These are phyloP conservation scores for Pyrenochaeta sp. DNA, from an alignment of 2,329 filamentous ascomycete species.

Conservation along the genomic window DNA sequence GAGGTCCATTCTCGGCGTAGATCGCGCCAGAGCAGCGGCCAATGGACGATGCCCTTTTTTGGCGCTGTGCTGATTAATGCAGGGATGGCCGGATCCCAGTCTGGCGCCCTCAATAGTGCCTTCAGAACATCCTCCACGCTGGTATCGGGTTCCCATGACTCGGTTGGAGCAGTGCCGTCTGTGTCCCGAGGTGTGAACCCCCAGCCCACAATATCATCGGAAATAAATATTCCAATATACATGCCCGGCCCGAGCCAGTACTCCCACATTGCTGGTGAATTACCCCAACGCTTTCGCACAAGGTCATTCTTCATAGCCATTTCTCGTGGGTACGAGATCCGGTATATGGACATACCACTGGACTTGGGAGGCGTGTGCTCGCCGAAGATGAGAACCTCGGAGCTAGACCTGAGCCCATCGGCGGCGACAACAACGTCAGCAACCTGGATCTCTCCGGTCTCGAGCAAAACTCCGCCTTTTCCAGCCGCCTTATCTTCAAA, in stretches of 20 bases:
- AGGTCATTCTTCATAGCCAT: constrained; percentile 1
- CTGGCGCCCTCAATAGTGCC: constrained; percentile 3
- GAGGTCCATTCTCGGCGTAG: constrained; percentile 60
- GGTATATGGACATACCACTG: constrained; percentile 10
- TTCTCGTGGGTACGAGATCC: constrained; percentile 1
- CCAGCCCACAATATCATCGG: constrained; percentile 4
- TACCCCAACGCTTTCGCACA: constrained; percentile 1
- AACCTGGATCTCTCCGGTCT: constrained; percentile 1
- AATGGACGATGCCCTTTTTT: constrained; percentile 50
- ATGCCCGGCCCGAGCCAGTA: constrained; percentile 11
- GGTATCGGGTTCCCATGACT: constrained; percentile 11
- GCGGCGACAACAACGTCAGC: constrained; percentile 3
- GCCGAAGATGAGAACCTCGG: constrained; percentile 4
- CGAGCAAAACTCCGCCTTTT: not conserved
- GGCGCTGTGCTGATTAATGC: constrained; percentile 1
- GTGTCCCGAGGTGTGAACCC: constrained; percentile 7
- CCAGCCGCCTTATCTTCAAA: constrained; percentile 1
- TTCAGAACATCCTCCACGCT: constrained; percentile 3
- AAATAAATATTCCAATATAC: constrained; percentile 8
- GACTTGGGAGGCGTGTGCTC: constrained; percentile 1
- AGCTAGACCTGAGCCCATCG: not conserved
- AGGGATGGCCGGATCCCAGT: constrained; percentile 7
- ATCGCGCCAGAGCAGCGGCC: constrained; percentile 61
- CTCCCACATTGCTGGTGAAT: not conserved
- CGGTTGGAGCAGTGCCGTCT: not conserved